Conservation (phyloP, 371 early-diverging fungal species). For the Mucor saturninus region DNA sequence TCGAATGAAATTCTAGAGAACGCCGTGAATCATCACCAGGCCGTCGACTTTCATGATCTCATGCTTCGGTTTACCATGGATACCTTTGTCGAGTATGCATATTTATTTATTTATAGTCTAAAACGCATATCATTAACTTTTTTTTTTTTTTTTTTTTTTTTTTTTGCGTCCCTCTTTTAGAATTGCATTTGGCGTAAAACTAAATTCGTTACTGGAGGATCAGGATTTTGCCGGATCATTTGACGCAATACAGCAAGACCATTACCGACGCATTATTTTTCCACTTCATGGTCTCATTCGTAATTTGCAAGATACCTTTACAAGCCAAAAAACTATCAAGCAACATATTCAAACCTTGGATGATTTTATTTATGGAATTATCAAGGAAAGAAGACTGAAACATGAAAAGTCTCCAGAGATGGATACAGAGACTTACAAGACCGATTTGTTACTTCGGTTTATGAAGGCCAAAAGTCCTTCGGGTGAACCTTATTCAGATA, state of each 20-base stretch:
- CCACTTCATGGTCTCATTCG: conserved; percentile 17
- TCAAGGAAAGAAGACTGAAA: conserved; percentile 38
- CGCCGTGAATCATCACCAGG: conserved; percentile 31
- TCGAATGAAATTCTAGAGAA: conserved; percentile 33
- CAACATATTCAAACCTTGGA: conserved; percentile 50
- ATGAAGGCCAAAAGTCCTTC: conserved; percentile 60
- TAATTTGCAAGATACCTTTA: conserved; percentile 24
- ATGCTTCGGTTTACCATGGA: conserved; percentile 65
- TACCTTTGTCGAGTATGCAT: conserved; percentile 36
- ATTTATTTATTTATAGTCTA: background rate
- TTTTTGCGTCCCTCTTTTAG: background rate
- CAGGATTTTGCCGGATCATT: conserved; percentile 56
- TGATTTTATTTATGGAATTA: conserved; percentile 50
- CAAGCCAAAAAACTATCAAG: conserved; percentile 26
- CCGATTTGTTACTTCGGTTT: conserved; percentile 64
- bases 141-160: background rate
- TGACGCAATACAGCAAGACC: conserved; percentile 44
- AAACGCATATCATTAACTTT: background rate
- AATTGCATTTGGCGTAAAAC: conserved; percentile 43
- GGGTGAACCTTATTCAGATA: conserved; percentile 54
- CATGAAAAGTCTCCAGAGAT: conserved; percentile 16
- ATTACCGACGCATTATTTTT: conserved; percentile 13
- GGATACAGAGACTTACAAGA: conserved; percentile 18
- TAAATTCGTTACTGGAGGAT: conserved; percentile 23
- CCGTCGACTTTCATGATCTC: conserved; percentile 62